These are phyloP conservation scores for Globisporangium rhizosaccharum DNA, from an alignment of 352 stramenopile species.

Conservation along the genomic window DNA sequence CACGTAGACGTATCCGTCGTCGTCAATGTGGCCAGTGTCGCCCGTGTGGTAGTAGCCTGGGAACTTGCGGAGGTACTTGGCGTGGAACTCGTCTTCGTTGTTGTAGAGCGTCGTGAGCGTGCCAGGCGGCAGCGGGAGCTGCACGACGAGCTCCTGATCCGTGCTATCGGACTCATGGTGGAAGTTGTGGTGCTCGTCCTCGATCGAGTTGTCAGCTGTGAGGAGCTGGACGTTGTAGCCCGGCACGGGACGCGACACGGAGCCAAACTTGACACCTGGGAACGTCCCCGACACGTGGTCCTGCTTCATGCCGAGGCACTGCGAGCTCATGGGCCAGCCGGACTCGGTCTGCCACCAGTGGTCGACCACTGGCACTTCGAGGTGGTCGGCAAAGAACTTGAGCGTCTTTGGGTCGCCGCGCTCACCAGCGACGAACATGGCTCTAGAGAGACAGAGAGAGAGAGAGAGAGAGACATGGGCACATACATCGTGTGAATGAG, in stretches of 20 bases:
- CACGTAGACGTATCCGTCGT: slow-evolving; percentile 88
- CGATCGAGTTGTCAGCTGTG: slow-evolving; percentile 33
- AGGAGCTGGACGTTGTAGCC: slow-evolving; percentile 84
- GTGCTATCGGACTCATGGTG: slow-evolving; percentile 50
- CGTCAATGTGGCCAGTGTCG: slow-evolving; percentile 84
- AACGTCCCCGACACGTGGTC: slow-evolving; percentile 28
- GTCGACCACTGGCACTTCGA: slow-evolving; percentile 70
- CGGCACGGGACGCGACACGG: slow-evolving; percentile 57
- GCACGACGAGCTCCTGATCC: slow-evolving; percentile 67
- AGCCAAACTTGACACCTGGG: slow-evolving; percentile 58
- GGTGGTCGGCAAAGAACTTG: slow-evolving; percentile 60
- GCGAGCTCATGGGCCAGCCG: slow-evolving; percentile 71
- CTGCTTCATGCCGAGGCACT: slow-evolving; percentile 68
- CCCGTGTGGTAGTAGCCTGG: slow-evolving; percentile 88
- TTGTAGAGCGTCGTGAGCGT: slow-evolving; percentile 83
- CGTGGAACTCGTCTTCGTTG: slow-evolving; percentile 74
- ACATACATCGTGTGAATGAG: neutral
- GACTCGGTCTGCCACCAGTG: slow-evolving; percentile 93
- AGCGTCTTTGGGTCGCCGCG: slow-evolving; percentile 85
- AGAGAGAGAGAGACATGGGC: neutral
- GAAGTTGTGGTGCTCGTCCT: slow-evolving; percentile 37
- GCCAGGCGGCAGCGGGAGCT: slow-evolving; percentile 77
- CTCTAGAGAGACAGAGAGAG: slow-evolving; percentile 19
- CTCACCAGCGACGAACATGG: slow-evolving; percentile 87
- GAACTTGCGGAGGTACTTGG: slow-evolving; percentile 79